These are phyloP conservation scores for Talaromyces verruculosus DNA, from an alignment of 2,329 filamentous ascomycete genomes.

Conservation along the genomic window DNA sequence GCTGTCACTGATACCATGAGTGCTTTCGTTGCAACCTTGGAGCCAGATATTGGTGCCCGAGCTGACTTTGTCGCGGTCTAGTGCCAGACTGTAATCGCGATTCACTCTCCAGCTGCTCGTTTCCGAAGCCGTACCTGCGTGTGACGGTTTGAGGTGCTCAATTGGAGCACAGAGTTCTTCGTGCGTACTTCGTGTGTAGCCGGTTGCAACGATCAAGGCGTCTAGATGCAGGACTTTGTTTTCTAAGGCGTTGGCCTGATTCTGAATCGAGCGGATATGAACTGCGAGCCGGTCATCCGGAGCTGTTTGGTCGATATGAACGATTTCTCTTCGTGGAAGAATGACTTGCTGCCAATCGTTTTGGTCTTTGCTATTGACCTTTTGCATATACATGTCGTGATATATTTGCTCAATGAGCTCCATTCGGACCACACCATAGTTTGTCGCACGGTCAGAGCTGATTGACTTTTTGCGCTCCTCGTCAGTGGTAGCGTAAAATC, in stretches of 20 bases:
- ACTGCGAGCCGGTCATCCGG: constrained; percentile 57
- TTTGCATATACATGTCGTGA: constrained; percentile 82
- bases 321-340: constrained; percentile 66
- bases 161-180: constrained; percentile 71
- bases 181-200: constrained; percentile 77
- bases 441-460: constrained; percentile 74
- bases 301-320: constrained; percentile 57
- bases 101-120: constrained; percentile 62
- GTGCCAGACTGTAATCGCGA: constrained; percentile 76
- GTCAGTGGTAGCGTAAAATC: constrained; percentile 67
- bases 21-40: constrained; percentile 90
- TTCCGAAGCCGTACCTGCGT: constrained; percentile 34
- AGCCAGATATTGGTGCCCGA: constrained; percentile 79
- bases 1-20: constrained; percentile 83
- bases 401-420: constrained; percentile 87
- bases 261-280: constrained; percentile 54
- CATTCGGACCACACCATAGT: constrained; percentile 93
- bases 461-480: constrained; percentile 62
- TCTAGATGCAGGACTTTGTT: constrained; percentile 72
- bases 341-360: constrained; percentile 80
- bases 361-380: constrained; percentile 68
- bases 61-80: constrained; percentile 67
- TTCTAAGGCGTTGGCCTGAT: constrained; percentile 30
- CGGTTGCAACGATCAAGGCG: constrained; percentile 80
- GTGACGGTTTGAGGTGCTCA: constrained; percentile 63